These are phyloP conservation scores for Leucocoprinus sp. DNA, from an alignment of 768 basidiomycete species.

Conservation along the genomic window DNA sequence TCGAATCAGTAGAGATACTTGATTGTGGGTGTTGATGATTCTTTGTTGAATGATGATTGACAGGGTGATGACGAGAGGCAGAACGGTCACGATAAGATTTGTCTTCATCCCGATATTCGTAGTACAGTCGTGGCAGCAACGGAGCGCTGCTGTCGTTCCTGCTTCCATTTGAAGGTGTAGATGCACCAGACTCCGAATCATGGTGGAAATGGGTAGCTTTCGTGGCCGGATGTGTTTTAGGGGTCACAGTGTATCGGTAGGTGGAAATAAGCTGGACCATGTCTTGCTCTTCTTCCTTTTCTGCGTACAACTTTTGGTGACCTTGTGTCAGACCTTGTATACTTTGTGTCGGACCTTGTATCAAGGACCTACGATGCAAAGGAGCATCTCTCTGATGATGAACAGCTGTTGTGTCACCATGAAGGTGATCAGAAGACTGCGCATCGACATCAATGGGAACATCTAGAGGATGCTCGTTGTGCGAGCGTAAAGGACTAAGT, in stretches of 20 bases:
- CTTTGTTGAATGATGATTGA: neutral
- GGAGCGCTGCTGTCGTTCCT: no score
- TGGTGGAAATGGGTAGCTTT: conserved; percentile 2
- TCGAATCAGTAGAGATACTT: conserved; percentile 44
- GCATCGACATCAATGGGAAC: neutral
- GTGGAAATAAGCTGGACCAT: conserved; percentile 46
- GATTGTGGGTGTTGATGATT: conserved; percentile 33
- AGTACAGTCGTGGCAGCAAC: neutral
- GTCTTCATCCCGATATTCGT: neutral
- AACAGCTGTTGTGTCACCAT: conserved; percentile 20
- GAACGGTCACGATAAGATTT: neutral
- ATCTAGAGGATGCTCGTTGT: neutral
- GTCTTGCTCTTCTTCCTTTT: conserved; percentile 27
- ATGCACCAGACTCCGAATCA: conserved; percentile 2
- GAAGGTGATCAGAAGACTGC: conserved; percentile 16
- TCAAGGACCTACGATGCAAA: neutral
- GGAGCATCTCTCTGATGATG: neutral
- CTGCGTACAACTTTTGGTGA: conserved; percentile 31
- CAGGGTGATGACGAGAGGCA: neutral
- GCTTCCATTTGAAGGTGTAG: neutral
- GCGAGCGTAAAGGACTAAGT: neutral
- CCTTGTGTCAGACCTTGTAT: conserved; percentile 20
- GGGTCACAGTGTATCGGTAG: conserved; percentile 26
- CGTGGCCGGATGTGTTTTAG: conserved; percentile 7
- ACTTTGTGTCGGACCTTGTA: conserved; percentile 36